These are phyloP conservation scores for Claviceps pusilla DNA, from an alignment of 2,329 filamentous ascomycete genomes.

Conservation along the genomic window DNA sequence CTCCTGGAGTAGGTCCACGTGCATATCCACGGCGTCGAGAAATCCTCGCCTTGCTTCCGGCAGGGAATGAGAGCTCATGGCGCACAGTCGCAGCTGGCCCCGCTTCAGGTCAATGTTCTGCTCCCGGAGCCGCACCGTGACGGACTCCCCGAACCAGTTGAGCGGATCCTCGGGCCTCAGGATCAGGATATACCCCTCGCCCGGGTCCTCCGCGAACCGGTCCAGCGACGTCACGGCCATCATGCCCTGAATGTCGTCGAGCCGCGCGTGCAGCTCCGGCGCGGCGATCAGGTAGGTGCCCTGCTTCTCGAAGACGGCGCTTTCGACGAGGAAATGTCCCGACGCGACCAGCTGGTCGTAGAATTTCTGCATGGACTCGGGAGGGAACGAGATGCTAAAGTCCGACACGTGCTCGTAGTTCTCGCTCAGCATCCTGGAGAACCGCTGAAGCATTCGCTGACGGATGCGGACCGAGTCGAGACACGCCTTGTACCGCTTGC, in stretches of 20 bases:
- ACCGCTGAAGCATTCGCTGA: conserved; percentile 91
- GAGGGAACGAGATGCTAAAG: conserved; percentile 64
- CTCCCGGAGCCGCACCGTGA: conserved; percentile 57
- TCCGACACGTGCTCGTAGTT: conserved; percentile 95
- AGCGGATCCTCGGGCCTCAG: conserved; percentile 67
- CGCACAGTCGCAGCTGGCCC: conserved; percentile 75
- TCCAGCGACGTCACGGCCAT: conserved; percentile 53
- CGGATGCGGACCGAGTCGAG: conserved; percentile 91
- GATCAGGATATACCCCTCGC: conserved; percentile 65
- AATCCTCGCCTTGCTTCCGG: conserved; percentile 67
- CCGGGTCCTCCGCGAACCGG: conserved; percentile 54
- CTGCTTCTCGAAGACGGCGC: conserved; percentile 52
- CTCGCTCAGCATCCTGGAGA: conserved; percentile 78
- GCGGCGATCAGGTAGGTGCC: conserved; percentile 77
- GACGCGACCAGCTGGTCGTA: conserved; percentile 67
- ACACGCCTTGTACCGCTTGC: conserved; percentile 90
- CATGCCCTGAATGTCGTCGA: conserved; percentile 71
- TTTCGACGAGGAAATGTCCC: conserved; percentile 77
- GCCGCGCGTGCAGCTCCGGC: conserved; percentile 57
- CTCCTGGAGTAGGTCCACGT: conserved; percentile 79
- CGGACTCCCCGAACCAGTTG: conserved; percentile 65
- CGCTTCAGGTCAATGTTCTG: conserved; percentile 73
- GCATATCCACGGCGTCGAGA: conserved; percentile 61
- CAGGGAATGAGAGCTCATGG: conserved; percentile 70
- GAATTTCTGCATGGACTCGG: conserved; percentile 56